Base-by-base conservation (phyloP, 1,284 basidiomycete species). In the Trichosporon ovoides region DNA sequence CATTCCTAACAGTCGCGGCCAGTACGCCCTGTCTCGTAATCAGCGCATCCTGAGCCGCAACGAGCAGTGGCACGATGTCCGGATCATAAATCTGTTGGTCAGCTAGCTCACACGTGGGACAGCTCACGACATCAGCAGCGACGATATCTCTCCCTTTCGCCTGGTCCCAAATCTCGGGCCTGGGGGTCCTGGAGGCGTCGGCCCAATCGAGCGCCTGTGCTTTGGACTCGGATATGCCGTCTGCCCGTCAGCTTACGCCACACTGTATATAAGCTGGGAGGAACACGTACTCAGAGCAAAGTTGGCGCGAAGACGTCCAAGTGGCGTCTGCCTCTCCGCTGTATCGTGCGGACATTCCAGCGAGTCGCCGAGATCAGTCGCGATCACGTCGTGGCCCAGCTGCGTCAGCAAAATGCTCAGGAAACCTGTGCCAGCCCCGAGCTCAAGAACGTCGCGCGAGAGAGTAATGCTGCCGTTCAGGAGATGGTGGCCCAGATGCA, bases 321-420 rank as follows among this genome's bases (percentile, higher is more conserved):
- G 53, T 1, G 76, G 76, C 13, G 72, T 67, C 37, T 67, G 56
- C 9, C 61, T 33, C 51, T n/a, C n/a, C n/a, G 18, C 43, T 19
- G n/a, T 16, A 31, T 80, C 76, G 55, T 66, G 66, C 28, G 73
- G 68, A n/a, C 72, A 72, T 31, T 74, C 73, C 28, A 73, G 72
- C 3, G 74, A 74, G 4, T 74, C 71, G 12, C 67, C 71, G 34
- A 75, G 70, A 58, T 83, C 84, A 20, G 84, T 84, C 28, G 85
- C 84, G 11, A 92, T 75, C 73, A 98, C 96, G 71, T 93, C 87
- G 76, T 55, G 38, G 0, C 69, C 72, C 0, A 69, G 53, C 55
- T 74, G 71, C 6, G 68, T 66, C 3, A 77, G 62, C 13, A 77
- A 62, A 33, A 70, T 65, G 0, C 72, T 73, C 7, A 79, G 60